Evolutionary conservation across 805 yeast species (phyloP).

Genomic region (Brettanomyces bruxellensis): DNA sequence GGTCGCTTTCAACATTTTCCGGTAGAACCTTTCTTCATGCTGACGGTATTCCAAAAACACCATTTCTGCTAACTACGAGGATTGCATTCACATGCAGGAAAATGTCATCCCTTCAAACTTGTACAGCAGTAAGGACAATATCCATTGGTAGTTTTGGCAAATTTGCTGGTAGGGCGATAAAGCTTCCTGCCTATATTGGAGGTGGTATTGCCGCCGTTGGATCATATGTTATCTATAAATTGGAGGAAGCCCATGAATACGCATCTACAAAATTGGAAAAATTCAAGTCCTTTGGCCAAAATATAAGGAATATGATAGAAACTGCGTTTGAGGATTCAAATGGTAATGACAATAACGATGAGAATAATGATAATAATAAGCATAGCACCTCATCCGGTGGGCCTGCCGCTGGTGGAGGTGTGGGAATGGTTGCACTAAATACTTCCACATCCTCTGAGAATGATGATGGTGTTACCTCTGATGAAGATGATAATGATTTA

Average conservation of each 20-base stretch:
- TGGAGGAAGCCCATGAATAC: constrained; percentile 73
- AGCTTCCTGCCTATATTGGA: constrained; percentile 76
- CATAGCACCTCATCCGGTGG: constrained; percentile 46
- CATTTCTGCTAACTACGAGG: background rate
- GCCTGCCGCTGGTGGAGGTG: constrained; percentile 41
- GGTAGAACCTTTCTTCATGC: background rate
- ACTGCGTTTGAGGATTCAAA: constrained; percentile 20
- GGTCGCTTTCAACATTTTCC: background rate
- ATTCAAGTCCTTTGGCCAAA: constrained; percentile 54
- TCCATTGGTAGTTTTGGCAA: constrained; percentile 38
- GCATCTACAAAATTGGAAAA: constrained; percentile 59
- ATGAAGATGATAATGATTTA: constrained; percentile 36
- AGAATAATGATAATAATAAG: constrained; percentile 17
- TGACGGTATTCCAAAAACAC: background rate
- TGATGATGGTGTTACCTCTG: constrained; percentile 41
- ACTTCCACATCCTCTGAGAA: constrained; percentile 7
- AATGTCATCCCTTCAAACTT: constrained; percentile 3
- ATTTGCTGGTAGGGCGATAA: constrained; percentile 43
- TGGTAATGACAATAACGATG: constrained; percentile 17
- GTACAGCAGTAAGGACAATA: constrained; percentile 11
- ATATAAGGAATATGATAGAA: constrained; percentile 35
- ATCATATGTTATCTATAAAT: constrained; percentile 83
- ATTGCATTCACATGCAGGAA: background rate
- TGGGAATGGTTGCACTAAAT: constrained; percentile 21
- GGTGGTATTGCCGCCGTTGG: constrained; percentile 94